phyloP scores from a whole-genome alignment of 2,329 filamentous ascomycete genomes.

The Neopestalotiopsis clavispora region DNA sequence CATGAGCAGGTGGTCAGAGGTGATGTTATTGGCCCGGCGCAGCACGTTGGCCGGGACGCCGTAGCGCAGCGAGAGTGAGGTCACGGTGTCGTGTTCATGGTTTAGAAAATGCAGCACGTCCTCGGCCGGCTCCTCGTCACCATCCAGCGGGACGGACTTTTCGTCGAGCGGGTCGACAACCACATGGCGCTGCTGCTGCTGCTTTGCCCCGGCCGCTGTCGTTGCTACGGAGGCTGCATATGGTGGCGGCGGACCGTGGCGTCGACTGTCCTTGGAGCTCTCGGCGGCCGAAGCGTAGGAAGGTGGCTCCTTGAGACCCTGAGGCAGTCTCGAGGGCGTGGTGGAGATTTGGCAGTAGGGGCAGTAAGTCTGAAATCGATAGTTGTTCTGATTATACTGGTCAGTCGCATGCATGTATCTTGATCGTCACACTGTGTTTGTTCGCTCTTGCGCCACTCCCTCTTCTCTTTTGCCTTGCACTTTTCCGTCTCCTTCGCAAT shows the following conservation, averaged over 20 bases:
- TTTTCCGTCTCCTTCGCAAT: not conserved
- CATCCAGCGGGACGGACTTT: slow-evolving; percentile 33
- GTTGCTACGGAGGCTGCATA: slow-evolving; percentile 37
- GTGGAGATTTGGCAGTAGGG: slow-evolving; percentile 80
- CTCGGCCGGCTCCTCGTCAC: slow-evolving; percentile 46
- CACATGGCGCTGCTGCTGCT: not conserved
- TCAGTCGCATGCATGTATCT: not conserved
- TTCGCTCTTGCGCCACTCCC: too few species aligned
- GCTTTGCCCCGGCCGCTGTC: slow-evolving; percentile 20
- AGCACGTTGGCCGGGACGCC: slow-evolving; percentile 67
- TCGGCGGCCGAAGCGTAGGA: slow-evolving; percentile 56
- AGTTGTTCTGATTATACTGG: slow-evolving; percentile 57
- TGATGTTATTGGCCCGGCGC: slow-evolving; percentile 71
- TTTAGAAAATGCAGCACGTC: slow-evolving; percentile 79
- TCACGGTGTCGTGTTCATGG: slow-evolving; percentile 69
- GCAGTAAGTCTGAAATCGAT: slow-evolving; percentile 68
- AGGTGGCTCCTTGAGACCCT: slow-evolving; percentile 72
- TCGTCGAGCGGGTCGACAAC: slow-evolving; percentile 25
- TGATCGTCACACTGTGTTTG: too few species aligned
- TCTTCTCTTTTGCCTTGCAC: not conserved
- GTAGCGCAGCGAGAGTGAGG: slow-evolving; percentile 74
- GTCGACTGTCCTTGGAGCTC: slow-evolving; percentile 28
- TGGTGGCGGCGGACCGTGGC: slow-evolving; percentile 43
- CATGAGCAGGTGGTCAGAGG: slow-evolving; percentile 71
- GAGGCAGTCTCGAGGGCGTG: slow-evolving; percentile 59